Percentiles rank a stretch among this genome's conserved stretches.
phyloP scores from a whole-genome alignment of 768 basidiomycete genomes.

The Lactarius sanguifluus region DNA sequence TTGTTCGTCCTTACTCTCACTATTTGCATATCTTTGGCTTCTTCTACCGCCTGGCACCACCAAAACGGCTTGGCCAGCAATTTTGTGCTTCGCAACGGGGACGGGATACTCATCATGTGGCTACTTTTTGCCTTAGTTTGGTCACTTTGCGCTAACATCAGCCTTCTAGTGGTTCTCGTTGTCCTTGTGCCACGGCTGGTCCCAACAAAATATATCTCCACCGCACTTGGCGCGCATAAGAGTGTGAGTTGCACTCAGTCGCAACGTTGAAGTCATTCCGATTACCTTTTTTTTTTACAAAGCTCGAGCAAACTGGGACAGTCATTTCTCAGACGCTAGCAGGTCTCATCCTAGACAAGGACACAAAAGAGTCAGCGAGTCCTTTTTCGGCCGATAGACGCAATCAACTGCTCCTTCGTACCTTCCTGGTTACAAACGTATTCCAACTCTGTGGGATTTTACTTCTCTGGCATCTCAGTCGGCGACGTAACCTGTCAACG shows the following conservation, averaged over 20 bases:
- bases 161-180: constrained; percentile 59
- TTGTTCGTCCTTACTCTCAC: constrained; percentile 57
- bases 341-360: constrained; percentile 63
- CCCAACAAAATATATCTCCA: constrained; percentile 68
- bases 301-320: constrained; percentile 76
- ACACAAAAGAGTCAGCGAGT: constrained; percentile 30
- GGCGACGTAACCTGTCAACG: constrained; percentile 38
- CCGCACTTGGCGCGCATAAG: constrained; percentile 76
- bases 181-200: constrained; percentile 74
- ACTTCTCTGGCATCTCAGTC: constrained; percentile 50
- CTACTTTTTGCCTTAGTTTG: constrained; percentile 30
- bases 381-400: constrained; percentile 31
- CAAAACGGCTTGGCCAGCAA: constrained; percentile 56
- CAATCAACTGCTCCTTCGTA: constrained; percentile 54
- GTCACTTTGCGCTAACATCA: neutral
- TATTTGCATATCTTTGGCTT: constrained; percentile 66
- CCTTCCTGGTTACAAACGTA: constrained; percentile 57
- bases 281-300: neutral
- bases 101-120: constrained; percentile 72
- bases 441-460: constrained; percentile 55
- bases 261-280: neutral
- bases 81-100: constrained; percentile 61
- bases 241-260: constrained; percentile 48
- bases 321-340: constrained; percentile 71
- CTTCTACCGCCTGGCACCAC: constrained; percentile 59